These are phyloP conservation scores for Tulasnella sp. DNA, from an alignment of 768 basidiomycete species.

Conservation along the genomic window DNA sequence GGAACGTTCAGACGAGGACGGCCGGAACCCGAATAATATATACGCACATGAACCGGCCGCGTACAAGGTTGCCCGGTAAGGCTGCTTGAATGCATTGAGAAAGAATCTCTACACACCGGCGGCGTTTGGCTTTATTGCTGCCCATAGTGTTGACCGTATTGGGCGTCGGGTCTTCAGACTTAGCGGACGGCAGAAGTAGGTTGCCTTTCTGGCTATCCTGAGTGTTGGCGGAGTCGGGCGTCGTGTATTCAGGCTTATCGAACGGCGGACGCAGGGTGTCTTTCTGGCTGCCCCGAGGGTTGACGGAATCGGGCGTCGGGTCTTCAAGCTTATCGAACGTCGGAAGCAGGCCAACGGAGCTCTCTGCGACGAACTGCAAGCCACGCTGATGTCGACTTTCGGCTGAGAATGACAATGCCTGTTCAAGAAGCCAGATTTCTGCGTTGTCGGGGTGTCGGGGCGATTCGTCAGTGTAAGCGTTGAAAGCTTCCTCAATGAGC, in stretches of 20 bases:
- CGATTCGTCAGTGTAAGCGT: not conserved
- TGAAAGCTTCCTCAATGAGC: not conserved
- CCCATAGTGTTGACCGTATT: no score
- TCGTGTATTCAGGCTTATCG: no score
- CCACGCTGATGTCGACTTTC: no score
- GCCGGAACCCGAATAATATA: not conserved
- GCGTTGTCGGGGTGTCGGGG: not conserved
- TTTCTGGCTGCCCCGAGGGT: not conserved
- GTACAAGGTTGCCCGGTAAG: not conserved
- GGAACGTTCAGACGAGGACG: not conserved
- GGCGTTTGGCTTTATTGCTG: no score
- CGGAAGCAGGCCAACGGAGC: not conserved
- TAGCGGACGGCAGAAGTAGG: no score
- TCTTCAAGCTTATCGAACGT: no score
- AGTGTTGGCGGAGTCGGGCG: no score
- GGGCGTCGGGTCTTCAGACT: not conserved
- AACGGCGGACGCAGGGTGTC: no score
- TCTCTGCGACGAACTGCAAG: not conserved
- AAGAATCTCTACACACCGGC: not conserved
- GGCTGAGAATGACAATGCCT: not conserved
- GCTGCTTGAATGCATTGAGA: not conserved
- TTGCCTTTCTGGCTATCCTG: no score
- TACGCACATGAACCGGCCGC: not conserved
- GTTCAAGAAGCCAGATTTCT: not conserved
- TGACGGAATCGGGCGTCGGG: no score